phyloP scores from a whole-genome alignment of 176 grass and related monocot species.

The Lolium perenne region DNA sequence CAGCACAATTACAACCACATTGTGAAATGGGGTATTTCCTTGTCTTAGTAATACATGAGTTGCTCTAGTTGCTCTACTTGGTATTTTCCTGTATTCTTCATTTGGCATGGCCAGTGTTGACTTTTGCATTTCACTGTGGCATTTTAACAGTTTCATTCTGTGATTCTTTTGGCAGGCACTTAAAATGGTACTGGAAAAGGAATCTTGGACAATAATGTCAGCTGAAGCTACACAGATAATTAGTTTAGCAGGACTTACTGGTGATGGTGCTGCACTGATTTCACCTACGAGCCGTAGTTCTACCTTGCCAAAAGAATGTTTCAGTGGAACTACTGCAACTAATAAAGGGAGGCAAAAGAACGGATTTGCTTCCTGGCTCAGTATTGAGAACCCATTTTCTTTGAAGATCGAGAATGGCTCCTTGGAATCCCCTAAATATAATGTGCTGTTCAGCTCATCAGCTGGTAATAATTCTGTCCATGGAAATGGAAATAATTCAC shows the following conservation, averaged over 20 bases:
- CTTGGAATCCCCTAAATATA: constrained; percentile 71
- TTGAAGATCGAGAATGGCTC: constrained; percentile 68
- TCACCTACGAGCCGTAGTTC: constrained; percentile 55
- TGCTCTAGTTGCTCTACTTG: constrained; percentile 32
- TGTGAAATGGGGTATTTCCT: constrained; percentile 15
- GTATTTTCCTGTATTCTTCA: constrained; percentile 23
- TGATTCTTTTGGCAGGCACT: constrained; percentile 67
- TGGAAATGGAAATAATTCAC: constrained; percentile 62
- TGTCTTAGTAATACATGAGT: constrained; percentile 19
- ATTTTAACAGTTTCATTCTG: constrained; percentile 26
- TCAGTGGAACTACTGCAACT: constrained; percentile 46
- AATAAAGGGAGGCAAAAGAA: constrained; percentile 57
- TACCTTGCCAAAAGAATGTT: constrained; percentile 53
- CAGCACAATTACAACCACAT: background rate
- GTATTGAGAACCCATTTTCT: constrained; percentile 77
- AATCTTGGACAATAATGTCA: constrained; percentile 92
- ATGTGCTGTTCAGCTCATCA: constrained; percentile 49
- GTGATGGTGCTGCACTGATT: constrained; percentile 89
- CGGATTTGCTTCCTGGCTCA: constrained; percentile 83
- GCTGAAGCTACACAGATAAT: constrained; percentile 74
- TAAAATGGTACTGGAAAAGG: constrained; percentile 97
- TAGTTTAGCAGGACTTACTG: constrained; percentile 91
- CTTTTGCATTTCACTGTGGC: background rate
- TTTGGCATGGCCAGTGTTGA: constrained; percentile 25
- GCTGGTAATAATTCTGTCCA: constrained; percentile 36